Conservation (phyloP, 441 rosid species). For the Raphanus hybrid region DNA sequence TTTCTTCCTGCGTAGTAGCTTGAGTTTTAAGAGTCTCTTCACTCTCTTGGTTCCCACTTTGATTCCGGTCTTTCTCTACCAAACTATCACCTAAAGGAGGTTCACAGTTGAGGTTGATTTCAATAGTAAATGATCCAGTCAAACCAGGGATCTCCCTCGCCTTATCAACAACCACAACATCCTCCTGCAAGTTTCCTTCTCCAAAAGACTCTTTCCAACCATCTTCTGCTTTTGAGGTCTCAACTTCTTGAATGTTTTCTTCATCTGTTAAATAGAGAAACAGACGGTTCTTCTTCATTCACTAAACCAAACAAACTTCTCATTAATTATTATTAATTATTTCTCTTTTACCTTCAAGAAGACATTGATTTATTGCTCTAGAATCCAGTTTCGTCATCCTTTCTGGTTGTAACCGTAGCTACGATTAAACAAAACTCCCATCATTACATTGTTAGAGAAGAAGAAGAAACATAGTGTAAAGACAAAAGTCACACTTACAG, state of each 20-base stretch:
- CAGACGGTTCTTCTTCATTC: constrained; percentile 22
- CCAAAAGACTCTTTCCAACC: constrained; percentile 27
- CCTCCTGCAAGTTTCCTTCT: constrained; percentile 23
- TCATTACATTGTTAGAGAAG: too few species aligned
- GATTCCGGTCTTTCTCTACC: constrained; percentile 34
- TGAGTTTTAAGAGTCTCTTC: constrained; percentile 33
- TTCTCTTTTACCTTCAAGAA: constrained; percentile 37
- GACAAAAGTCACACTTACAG: too few species aligned
- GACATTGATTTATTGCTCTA: constrained; percentile 37
- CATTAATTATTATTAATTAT: neutral
- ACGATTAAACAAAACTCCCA: neutral
- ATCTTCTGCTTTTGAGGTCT: constrained; percentile 25
- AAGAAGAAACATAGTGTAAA: too few species aligned
- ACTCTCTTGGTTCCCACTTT: constrained; percentile 34
- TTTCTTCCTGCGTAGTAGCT: constrained; percentile 29
- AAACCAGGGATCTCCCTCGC: constrained; percentile 30
- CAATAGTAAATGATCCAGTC: constrained; percentile 21
- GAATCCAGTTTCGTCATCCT: constrained; percentile 34
- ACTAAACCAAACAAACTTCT: constrained; percentile 15
- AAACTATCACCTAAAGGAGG: constrained; percentile 36
- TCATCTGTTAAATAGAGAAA: constrained; percentile 36
- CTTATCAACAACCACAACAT: constrained; percentile 30
- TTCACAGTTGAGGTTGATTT: constrained; percentile 33
- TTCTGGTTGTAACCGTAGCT: constrained; percentile 38
- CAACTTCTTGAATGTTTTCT: constrained; percentile 31